phyloP scores from a whole-genome alignment of 176 grass and related monocot species.

The Eremochloa ophiuroides region DNA sequence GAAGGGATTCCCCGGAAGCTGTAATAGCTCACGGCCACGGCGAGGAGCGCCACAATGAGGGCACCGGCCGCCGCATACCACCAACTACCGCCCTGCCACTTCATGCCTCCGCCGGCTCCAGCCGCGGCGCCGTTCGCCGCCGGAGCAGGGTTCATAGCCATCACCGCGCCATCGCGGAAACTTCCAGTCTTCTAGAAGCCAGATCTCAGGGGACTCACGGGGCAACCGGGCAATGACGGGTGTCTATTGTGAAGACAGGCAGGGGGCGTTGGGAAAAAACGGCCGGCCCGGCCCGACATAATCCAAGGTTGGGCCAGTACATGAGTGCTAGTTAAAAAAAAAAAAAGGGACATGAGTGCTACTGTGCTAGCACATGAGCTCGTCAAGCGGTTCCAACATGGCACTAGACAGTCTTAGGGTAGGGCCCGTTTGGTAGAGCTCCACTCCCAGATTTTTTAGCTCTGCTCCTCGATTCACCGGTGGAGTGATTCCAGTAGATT shows the following conservation, averaged over 20 bases:
- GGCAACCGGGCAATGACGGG: background rate
- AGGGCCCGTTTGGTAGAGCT: too few relatives aligned
- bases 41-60: slow-evolving; percentile 55
- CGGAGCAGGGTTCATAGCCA: slow-evolving; percentile 17
- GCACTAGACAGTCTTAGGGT: too few relatives aligned
- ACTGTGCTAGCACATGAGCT: too few relatives aligned
- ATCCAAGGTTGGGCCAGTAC: too few relatives aligned
- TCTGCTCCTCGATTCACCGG: too few relatives aligned
- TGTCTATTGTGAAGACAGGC: background rate
- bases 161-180: slow-evolving; percentile 3
- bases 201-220: slow-evolving; percentile 24
- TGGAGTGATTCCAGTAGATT: too few relatives aligned
- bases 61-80: slow-evolving; percentile 30
- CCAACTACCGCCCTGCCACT: slow-evolving; percentile 20
- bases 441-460: too few relatives aligned
- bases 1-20: slow-evolving; percentile 27
- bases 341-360: too few relatives aligned
- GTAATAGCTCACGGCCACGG: slow-evolving; percentile 45
- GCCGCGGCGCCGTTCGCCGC: background rate
- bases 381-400: too few relatives aligned
- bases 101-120: background rate
- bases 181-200: slow-evolving; percentile 16
- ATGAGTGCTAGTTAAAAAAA: too few relatives aligned
- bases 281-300: too few relatives aligned
- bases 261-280: too few relatives aligned